These are phyloP conservation scores for Colletotrichum phormii DNA, from an alignment of 2,329 filamentous ascomycete species.

Conservation along the genomic window DNA sequence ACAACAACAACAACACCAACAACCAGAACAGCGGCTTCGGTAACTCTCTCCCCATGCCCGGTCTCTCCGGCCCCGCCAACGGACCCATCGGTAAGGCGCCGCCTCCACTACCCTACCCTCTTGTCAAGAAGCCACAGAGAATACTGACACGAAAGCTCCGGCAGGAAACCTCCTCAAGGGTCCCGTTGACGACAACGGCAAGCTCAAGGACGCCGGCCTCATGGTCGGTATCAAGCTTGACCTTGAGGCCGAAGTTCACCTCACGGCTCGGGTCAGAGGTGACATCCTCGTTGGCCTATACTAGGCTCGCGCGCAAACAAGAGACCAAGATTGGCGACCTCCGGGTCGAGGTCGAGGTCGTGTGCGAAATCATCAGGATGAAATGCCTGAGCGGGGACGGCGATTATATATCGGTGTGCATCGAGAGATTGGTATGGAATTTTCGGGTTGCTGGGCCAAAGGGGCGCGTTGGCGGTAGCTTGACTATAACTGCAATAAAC, in stretches of 20 bases:
- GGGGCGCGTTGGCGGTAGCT: not conserved
- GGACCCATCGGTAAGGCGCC: constrained; percentile 42
- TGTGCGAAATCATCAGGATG: not conserved
- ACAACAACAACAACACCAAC: constrained; percentile 33
- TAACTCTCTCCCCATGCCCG: constrained; percentile 54
- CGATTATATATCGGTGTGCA: not conserved
- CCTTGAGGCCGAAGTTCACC: constrained; percentile 71
- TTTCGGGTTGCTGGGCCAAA: not conserved
- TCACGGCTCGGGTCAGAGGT: constrained; percentile 69
- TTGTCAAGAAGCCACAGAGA: not conserved
- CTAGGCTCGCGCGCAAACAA: constrained; percentile 43
- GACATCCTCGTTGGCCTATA: constrained; percentile 71
- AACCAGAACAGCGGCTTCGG: constrained; percentile 1
- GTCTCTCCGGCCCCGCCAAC: constrained; percentile 50
- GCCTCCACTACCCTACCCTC: no score
- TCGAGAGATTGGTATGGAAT: not conserved
- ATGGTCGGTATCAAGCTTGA: constrained; percentile 73
- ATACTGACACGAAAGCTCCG: not conserved
- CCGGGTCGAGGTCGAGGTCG: not conserved
- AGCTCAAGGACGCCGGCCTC: constrained; percentile 67
- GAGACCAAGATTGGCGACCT: not conserved
- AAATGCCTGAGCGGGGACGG: not conserved
- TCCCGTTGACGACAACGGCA: constrained; percentile 67
- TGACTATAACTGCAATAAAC: not conserved
- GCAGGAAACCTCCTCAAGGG: constrained; percentile 67